These are phyloP conservation scores for Rutstroemia sp. DNA, from an alignment of 2,329 filamentous ascomycete species.

Conservation along the genomic window DNA sequence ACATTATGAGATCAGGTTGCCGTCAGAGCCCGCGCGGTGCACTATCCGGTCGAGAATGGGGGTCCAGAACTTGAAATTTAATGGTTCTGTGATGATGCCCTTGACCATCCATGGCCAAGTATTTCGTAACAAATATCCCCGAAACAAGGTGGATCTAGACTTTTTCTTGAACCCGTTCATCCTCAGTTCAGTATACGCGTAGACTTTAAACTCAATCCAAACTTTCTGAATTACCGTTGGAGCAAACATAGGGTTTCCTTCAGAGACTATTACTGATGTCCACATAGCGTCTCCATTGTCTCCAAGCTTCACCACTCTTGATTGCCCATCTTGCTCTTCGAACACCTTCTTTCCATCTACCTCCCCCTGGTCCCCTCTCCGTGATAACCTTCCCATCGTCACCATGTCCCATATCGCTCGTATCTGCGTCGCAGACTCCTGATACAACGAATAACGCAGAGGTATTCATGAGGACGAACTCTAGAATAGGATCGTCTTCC, in stretches of 20 bases:
- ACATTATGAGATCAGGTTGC: background rate
- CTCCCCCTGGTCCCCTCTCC: conserved; percentile 77
- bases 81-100: background rate
- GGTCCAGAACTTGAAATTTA: background rate
- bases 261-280: conserved; percentile 47
- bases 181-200: background rate
- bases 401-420: conserved; percentile 68
- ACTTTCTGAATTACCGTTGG: background rate
- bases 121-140: too few relatives aligned
- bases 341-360: conserved; percentile 92
- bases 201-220: background rate
- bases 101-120: background rate
- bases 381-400: conserved; percentile 75
- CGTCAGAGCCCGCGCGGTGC: background rate
- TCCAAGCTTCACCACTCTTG: conserved; percentile 77
- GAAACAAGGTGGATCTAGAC: too few relatives aligned
- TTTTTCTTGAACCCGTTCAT: too few relatives aligned
- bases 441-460: conserved; percentile 80
- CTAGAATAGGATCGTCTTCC: conserved; percentile 73
- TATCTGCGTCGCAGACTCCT: conserved; percentile 78
- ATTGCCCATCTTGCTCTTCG: conserved; percentile 82
- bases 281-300: conserved; percentile 76
- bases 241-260: background rate
- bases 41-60: background rate
- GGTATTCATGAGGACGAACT: conserved; percentile 93